phyloP scores from a whole-genome alignment of 2,329 filamentous ascomycete genomes.

The Monosporascus sp. region DNA sequence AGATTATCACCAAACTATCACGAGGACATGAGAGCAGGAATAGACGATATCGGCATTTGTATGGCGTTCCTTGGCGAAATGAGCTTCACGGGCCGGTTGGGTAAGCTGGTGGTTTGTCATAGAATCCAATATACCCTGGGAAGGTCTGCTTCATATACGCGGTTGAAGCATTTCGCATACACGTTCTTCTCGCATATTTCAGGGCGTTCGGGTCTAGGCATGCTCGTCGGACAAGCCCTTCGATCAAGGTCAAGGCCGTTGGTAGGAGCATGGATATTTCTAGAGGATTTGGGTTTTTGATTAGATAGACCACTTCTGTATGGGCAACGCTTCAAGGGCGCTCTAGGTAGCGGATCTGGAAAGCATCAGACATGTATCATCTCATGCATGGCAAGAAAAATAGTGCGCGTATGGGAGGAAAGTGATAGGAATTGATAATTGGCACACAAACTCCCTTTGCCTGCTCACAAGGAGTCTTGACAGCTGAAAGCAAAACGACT shows the following conservation, averaged over 20 bases:
- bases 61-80: neutral
- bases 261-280: neutral
- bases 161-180: neutral
- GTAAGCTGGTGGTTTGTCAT: neutral
- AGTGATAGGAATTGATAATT: too few relatives aligned
- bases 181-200: neutral
- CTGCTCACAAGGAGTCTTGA: too few relatives aligned
- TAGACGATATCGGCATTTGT: constrained; percentile 8
- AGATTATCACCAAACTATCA: constrained; percentile 1
- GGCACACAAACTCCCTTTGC: too few relatives aligned
- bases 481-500: too few relatives aligned
- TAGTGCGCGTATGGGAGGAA: too few relatives aligned
- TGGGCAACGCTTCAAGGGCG: too few relatives aligned
- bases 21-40: constrained; percentile 5
- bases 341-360: too few relatives aligned
- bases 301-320: too few relatives aligned
- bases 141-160: neutral
- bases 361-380: too few relatives aligned
- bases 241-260: neutral
- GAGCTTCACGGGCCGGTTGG: neutral
- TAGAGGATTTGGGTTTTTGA: neutral
- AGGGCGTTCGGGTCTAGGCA: neutral
- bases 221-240: neutral
- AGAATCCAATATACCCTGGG: neutral
- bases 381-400: too few relatives aligned